Percentiles rank a stretch among this genome's conserved stretches.
Conservation (phyloP, 768 basidiomycete genomes). For the Lentinula detonsa region DNA sequence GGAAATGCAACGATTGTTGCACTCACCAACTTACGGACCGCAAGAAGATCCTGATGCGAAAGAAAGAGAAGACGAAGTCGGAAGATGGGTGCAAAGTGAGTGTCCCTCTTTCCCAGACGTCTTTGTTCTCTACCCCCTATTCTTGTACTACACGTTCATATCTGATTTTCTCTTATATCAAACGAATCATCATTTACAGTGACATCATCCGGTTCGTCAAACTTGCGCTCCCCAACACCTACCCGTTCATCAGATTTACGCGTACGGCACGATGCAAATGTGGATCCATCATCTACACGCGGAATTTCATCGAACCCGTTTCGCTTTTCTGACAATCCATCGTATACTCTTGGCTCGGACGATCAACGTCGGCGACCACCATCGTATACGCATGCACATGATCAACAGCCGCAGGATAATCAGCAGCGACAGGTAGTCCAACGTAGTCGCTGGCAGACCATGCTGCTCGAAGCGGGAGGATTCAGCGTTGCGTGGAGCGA, state of each 20-base stretch:
- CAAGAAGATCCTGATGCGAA: conserved; percentile 11
- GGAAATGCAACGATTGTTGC: not conserved
- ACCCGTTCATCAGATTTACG: not conserved
- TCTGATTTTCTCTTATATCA: not conserved
- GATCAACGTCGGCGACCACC: conserved; percentile 1
- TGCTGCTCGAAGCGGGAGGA: conserved; percentile 73
- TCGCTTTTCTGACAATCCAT: not conserved
- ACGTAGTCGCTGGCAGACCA: conserved; percentile 81
- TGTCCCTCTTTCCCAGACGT: not conserved
- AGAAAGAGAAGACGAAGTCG: conserved; percentile 19
- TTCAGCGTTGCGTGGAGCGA: conserved; percentile 85
- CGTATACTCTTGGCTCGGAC: not conserved
- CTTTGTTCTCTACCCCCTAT: not conserved
- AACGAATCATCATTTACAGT: not conserved
- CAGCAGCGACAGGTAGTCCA: conserved; percentile 47
- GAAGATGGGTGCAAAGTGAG: conserved; percentile 35
- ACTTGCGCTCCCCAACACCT: conserved; percentile 5
- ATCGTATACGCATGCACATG: not conserved
- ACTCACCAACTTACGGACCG: not conserved
- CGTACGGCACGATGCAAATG: not conserved
- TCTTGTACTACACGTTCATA: not conserved
- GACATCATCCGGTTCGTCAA: not conserved
- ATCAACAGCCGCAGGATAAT: not conserved
- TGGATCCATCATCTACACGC: not conserved
- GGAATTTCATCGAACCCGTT: not conserved